Percentiles rank a stretch among this genome's conserved stretches.
phyloP scores from a whole-genome alignment of 495 filamentous ascomycete species.

The Sporormia fimetaria region DNA sequence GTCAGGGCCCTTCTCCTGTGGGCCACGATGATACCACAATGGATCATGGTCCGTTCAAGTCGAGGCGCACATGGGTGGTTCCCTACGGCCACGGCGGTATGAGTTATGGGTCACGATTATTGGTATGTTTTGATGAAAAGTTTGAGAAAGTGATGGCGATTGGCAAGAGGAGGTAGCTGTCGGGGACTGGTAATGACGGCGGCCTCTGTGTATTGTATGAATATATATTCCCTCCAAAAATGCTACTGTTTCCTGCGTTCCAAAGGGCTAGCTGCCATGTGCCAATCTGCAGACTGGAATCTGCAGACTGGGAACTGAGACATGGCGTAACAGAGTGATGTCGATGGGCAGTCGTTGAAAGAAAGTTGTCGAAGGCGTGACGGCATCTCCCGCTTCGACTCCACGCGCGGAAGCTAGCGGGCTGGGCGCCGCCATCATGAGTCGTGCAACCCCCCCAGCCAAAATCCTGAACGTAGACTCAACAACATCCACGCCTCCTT shows the following conservation, averaged over 20 bases:
- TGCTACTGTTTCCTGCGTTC: slow-evolving; percentile 10
- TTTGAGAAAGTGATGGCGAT: background rate
- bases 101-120: slow-evolving; percentile 14
- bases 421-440: no score
- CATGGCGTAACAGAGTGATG: no score
- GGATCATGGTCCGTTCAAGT: background rate
- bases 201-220: slow-evolving; percentile 23
- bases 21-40: slow-evolving; percentile 5
- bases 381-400: no score
- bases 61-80: background rate
- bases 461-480: no score
- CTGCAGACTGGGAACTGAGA: no score
- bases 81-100: slow-evolving; percentile 8
- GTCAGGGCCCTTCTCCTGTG: slow-evolving; percentile 13
- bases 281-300: no score
- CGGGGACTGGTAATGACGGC: slow-evolving; percentile 19
- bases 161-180: slow-evolving; percentile 7
- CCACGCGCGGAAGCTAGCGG: no score
- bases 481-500: no score
- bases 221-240: slow-evolving; percentile 20
- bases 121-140: slow-evolving; percentile 5
- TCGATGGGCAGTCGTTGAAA: no score
- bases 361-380: no score
- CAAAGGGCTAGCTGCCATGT: no score
- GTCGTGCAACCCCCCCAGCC: no score